Evolutionary conservation across 345 rosid genomes (phyloP).

Genomic region (Populus nigra): DNA sequence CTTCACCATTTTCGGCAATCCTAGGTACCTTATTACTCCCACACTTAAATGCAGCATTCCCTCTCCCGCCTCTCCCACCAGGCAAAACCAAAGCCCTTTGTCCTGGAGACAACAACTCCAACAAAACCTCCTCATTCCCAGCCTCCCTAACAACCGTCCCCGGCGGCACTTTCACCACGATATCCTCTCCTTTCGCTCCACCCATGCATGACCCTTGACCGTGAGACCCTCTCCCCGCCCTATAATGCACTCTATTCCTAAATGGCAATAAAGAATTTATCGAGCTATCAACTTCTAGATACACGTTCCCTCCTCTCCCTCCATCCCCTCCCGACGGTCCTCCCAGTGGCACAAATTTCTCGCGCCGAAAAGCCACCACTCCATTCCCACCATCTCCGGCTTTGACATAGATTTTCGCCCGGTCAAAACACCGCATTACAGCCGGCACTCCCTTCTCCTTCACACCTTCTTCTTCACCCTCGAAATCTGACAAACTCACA

Average conservation of each 20-base stretch:
- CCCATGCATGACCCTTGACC: conserved; percentile 71
- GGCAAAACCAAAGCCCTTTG: conserved; percentile 76
- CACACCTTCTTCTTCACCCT: conserved; percentile 39
- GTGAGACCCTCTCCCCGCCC: conserved; percentile 78
- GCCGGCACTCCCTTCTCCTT: conserved; percentile 95
- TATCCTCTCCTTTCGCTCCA: conserved; percentile 80
- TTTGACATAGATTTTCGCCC: conserved; percentile 72
- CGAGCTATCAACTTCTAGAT: conserved; percentile 69
- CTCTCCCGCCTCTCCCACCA: conserved; percentile 96
- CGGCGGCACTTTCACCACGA: conserved; percentile 81
- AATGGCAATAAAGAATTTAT: conserved; percentile 86
- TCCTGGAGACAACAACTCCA: conserved; percentile 79
- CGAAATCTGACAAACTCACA: conserved; percentile 29
- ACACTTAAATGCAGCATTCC: conserved; percentile 82
- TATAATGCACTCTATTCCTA: conserved; percentile 73
- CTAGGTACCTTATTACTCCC: conserved; percentile 79
- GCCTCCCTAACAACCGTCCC: conserved; percentile 79
- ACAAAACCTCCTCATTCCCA: conserved; percentile 65
- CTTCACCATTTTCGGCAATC: conserved; percentile 96
- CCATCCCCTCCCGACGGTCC: conserved; percentile 98
- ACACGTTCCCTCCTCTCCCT: conserved; percentile 88
- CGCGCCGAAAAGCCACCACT: conserved; percentile 81
- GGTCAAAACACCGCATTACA: conserved; percentile 89
- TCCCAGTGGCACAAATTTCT: conserved; percentile 80
- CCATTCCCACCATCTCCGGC: conserved; percentile 95